phyloP scores from a whole-genome alignment of 805 yeast species.

The Kazachstania bromeliacearum region DNA sequence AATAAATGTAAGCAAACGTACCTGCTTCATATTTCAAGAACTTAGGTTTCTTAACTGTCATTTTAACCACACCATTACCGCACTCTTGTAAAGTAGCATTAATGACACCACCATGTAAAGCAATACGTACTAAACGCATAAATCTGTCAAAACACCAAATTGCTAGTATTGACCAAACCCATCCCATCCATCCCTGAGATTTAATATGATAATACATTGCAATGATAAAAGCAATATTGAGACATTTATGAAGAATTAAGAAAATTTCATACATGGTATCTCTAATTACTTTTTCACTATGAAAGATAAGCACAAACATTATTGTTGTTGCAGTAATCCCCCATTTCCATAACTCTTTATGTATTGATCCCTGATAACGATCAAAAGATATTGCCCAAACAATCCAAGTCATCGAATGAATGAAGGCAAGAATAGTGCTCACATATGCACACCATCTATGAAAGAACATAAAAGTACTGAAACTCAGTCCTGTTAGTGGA shows the following conservation, averaged over 20 bases:
- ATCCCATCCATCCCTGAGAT: slow-evolving; percentile 44
- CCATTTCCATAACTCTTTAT: too few species aligned
- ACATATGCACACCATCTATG: slow-evolving; percentile 62
- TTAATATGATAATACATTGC: slow-evolving; percentile 52
- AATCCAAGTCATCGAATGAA: slow-evolving; percentile 54
- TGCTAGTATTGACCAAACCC: slow-evolving; percentile 35
- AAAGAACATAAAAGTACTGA: slow-evolving; percentile 47
- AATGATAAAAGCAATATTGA: slow-evolving; percentile 45
- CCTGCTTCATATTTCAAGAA: slow-evolving; percentile 47
- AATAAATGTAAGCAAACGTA: slow-evolving; percentile 46
- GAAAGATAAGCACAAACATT: slow-evolving; percentile 37
- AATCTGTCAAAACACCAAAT: slow-evolving; percentile 47
- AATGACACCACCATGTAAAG: slow-evolving; percentile 21
- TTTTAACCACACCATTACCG: slow-evolving; percentile 33
- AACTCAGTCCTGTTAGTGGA: slow-evolving; percentile 51
- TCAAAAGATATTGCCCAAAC: slow-evolving; percentile 34
- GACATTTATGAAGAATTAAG: slow-evolving; percentile 44
- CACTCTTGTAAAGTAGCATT: slow-evolving; percentile 20
- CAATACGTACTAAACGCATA: slow-evolving; percentile 36
- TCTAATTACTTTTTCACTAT: slow-evolving; percentile 46
- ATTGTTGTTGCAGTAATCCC: slow-evolving; percentile 40
- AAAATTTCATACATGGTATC: slow-evolving; percentile 50
- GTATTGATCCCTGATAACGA: too few species aligned
- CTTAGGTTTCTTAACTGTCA: slow-evolving; percentile 34
- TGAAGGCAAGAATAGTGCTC: slow-evolving; percentile 37